Base-by-base conservation (phyloP, 106 monocot species). In the Dendrobium huoshanense region DNA sequence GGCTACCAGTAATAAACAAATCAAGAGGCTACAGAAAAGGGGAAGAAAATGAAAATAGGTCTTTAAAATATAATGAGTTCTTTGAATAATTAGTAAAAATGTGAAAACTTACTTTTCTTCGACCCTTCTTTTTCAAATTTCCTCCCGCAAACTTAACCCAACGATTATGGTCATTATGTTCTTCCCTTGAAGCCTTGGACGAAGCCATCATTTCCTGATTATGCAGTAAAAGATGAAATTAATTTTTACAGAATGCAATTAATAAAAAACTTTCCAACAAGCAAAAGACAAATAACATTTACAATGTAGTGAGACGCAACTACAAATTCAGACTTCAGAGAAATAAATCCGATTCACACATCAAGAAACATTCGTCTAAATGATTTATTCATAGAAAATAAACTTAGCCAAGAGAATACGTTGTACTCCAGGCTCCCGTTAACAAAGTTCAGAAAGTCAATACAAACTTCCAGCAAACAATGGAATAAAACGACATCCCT, bases 141-240 rank as follows among this genome's bases (percentile, higher is more conserved):
- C 8, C 10, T 17, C 18, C 18, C 4, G 6, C 43, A 0, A 42
- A 18, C 74, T 73, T 73, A 10, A 42, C 43, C 19, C 5, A 43
- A 74, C 8, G 3, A 42, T 74, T 74, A 19, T 74, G 42, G 44
- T 74, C 74, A 44, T 44, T 74, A n/a, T 44, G 20, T 43, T 43
- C 74, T 44, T 41, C 74, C 74, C 43, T 44, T 44, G 43, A 20
- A 44, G 43, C 43, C 41, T 74, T 74, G 3, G 43, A 41, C 4
- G 74, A 74, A 74, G 11, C 74, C 16, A 43, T 74, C 74, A 74
- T 74, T 74, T 74, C 74, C 42, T 74, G 43, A 74, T 74, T 10
- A 74, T 13, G 70, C 70, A 70, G 15, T 70, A 37, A 17, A 37
- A 70, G 37, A 70, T 37, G 24, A 6, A 70, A 33, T 70, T 2